Evolutionary conservation across 192 early-diverging fungal genomes (phyloP).

Genomic region (Anaeromyces robustus): DNA sequence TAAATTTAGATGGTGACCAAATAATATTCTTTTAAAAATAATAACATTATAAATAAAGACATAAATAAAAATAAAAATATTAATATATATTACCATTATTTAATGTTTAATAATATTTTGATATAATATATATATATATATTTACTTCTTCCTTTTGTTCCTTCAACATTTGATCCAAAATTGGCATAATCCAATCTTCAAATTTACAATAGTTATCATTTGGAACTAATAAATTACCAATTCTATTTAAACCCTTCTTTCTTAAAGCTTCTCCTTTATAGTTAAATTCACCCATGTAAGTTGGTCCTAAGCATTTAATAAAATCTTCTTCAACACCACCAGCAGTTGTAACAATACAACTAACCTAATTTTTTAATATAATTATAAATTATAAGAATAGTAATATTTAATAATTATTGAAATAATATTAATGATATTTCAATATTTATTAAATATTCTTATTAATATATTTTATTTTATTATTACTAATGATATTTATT

Average conservation of each 20-base stretch:
- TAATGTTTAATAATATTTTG: too few relatives aligned
- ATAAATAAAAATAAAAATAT: too few relatives aligned
- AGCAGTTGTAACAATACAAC: slow-evolving; percentile 79
- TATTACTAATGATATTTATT: too few relatives aligned
- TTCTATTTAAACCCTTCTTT: slow-evolving; percentile 82
- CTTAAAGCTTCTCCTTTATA: slow-evolving; percentile 65
- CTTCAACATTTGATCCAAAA: slow-evolving; percentile 78
- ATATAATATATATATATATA: background rate
- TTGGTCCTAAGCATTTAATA: slow-evolving; percentile 87
- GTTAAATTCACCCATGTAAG: slow-evolving; percentile 66
- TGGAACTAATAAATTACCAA: slow-evolving; percentile 91
- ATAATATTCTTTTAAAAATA: slow-evolving; percentile 27
- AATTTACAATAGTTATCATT: slow-evolving; percentile 99
- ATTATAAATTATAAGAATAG: too few relatives aligned
- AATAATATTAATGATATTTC: too few relatives aligned
- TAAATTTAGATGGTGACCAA: slow-evolving; percentile 90
- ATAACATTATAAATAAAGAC: too few relatives aligned
- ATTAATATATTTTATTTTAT: background rate
- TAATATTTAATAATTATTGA: too few relatives aligned
- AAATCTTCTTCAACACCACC: slow-evolving; percentile 97
- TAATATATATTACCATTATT: too few relatives aligned
- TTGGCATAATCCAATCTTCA: slow-evolving; percentile 95
- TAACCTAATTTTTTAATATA: slow-evolving; percentile 22
- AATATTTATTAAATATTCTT: background rate
- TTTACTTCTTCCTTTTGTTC: slow-evolving; percentile 70